A percentile compares a stretch with the other conserved stretches of the same genome.
These are phyloP conservation scores for Trypanosoma boissoni DNA, from an alignment of 208 protist genomes.

Conservation along the genomic window DNA sequence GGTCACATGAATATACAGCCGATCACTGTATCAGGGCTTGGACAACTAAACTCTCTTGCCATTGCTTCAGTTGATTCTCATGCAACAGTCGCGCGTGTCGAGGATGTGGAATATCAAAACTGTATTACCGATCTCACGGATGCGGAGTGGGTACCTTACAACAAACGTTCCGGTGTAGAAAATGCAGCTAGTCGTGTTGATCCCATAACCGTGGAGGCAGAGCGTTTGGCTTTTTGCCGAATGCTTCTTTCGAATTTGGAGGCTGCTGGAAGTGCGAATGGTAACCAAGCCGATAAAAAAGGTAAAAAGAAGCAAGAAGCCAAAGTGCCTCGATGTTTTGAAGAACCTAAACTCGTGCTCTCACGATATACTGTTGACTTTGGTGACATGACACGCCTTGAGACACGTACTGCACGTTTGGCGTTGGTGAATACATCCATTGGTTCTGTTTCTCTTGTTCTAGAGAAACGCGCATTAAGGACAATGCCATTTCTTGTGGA, in stretches of 20 bases:
- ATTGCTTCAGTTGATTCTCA: slow-evolving; percentile 31
- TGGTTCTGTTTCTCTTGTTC: slow-evolving; percentile 52
- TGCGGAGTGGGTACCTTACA: slow-evolving; percentile 32
- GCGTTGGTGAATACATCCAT: slow-evolving; percentile 84
- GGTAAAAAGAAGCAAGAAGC: too few species aligned
- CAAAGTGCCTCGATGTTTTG: too few species aligned
- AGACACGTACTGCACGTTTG: slow-evolving; percentile 72
- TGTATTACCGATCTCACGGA: slow-evolving; percentile 17
- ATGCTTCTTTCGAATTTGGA: slow-evolving; percentile 14
- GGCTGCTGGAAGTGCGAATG: neutral
- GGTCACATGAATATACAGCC: slow-evolving; percentile 92
- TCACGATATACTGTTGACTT: slow-evolving; percentile 92
- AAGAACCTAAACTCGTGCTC: slow-evolving; percentile 41
- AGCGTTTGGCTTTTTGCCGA: slow-evolving; percentile 69
- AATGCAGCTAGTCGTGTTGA: slow-evolving; percentile 3
- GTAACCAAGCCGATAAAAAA: neutral
- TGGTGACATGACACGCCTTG: slow-evolving; percentile 91
- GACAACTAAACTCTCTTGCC: slow-evolving; percentile 60
- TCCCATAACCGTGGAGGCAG: slow-evolving; percentile 56
- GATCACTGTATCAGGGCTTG: slow-evolving; percentile 73
- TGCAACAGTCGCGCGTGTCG: slow-evolving; percentile 17
- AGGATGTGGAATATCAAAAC: slow-evolving; percentile 13
- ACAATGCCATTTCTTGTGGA: slow-evolving; percentile 57
- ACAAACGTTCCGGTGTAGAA: slow-evolving; percentile 21
- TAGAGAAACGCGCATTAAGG: slow-evolving; percentile 78